Conservation (phyloP, 352 stramenopile species). For the Blastocystis sp. region DNA sequence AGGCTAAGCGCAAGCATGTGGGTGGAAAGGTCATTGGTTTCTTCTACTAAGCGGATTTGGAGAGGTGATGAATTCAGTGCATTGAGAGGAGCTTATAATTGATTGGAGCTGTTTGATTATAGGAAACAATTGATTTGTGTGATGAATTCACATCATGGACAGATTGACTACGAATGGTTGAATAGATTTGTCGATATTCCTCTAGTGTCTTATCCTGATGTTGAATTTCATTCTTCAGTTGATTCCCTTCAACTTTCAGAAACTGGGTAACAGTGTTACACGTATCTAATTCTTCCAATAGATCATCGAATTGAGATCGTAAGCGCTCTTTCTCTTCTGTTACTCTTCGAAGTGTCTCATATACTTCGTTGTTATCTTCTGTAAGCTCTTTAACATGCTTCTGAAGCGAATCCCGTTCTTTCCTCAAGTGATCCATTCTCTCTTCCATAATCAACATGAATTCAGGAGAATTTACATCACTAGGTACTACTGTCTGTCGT, state of each 20-base stretch:
- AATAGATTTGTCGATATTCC: slow-evolving; percentile 5
- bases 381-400: neutral
- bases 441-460: neutral
- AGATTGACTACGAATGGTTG: neutral
- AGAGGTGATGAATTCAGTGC: no score
- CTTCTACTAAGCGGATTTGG: slow-evolving; percentile 89
- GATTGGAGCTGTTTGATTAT: neutral
- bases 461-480: neutral
- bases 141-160: neutral
- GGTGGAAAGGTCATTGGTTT: slow-evolving; percentile 99
- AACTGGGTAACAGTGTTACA: slow-evolving; percentile 41
- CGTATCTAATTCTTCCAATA: slow-evolving; percentile 22
- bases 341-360: neutral
- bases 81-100: neutral
- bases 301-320: neutral
- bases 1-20: slow-evolving; percentile 98
- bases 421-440: neutral
- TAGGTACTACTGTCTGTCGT: neutral
- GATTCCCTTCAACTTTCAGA: slow-evolving; percentile 4
- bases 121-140: neutral
- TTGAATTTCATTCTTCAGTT: slow-evolving; percentile 22
- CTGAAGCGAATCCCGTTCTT: neutral
- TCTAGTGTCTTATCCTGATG: neutral
- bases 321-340: neutral
- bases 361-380: slow-evolving; percentile 20